phyloP scores from a whole-genome alignment of 1,284 basidiomycete species.

The Ceratobasidium sp. region DNA sequence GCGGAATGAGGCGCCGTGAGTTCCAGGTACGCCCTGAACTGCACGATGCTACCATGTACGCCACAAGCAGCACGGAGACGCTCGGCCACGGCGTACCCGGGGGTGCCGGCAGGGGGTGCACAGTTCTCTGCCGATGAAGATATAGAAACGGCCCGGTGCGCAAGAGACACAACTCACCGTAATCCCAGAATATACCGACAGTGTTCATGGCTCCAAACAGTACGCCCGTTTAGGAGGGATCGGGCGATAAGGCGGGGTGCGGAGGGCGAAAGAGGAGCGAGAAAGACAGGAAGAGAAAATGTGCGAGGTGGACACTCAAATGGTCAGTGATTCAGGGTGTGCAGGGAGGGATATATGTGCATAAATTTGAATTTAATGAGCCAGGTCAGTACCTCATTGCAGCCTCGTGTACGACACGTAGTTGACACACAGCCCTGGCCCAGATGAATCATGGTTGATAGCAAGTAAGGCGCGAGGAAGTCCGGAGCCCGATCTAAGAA shows the following conservation, averaged over 20 bases:
- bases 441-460: constrained; percentile 37
- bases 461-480: constrained; percentile 20
- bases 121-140: constrained; percentile 59
- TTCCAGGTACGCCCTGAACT: constrained; percentile 43
- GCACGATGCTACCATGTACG: constrained; percentile 37
- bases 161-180: constrained; percentile 53
- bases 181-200: constrained; percentile 70
- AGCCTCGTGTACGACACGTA: constrained; percentile 32
- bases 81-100: constrained; percentile 56
- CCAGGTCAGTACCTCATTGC: constrained; percentile 25
- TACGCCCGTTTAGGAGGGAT: constrained; percentile 23
- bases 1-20: constrained; percentile 51
- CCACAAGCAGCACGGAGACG: constrained; percentile 41
- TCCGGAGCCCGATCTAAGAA: constrained; percentile 38
- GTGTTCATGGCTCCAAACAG: constrained; percentile 40
- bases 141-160: constrained; percentile 15
- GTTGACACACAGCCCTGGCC: constrained; percentile 33
- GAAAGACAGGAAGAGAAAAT: constrained; percentile 12
- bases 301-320: constrained; percentile 36
- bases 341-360: constrained; percentile 36
- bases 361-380: constrained; percentile 37
- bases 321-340: constrained; percentile 46
- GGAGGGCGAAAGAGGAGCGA: constrained; percentile 25
- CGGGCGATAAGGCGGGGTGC: constrained; percentile 1
- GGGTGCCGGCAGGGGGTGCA: constrained; percentile 54